phyloP scores from a whole-genome alignment of 2,329 filamentous ascomycete genomes.

The Curvularia hawaiiensis region DNA sequence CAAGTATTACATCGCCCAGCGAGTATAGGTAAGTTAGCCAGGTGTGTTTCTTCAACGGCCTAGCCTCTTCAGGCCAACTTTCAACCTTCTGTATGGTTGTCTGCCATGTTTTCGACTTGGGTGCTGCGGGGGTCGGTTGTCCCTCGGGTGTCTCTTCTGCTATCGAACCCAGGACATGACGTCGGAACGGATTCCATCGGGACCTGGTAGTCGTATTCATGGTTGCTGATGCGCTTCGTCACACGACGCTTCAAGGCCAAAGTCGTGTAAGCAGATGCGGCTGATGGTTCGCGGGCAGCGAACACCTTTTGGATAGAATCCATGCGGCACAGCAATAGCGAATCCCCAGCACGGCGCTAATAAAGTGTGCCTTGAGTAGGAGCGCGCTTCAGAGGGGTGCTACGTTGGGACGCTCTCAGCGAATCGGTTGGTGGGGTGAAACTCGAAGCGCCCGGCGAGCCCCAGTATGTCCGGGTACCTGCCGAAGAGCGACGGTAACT shows the following conservation, averaged over 20 bases:
- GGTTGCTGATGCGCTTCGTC: slow-evolving; percentile 16
- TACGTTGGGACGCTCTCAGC: slow-evolving; percentile 16
- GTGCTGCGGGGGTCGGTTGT: background rate
- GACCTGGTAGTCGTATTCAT: slow-evolving; percentile 20
- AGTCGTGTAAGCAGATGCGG: slow-evolving; percentile 13
- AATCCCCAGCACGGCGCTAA: slow-evolving; percentile 23
- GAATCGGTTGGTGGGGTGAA: slow-evolving; percentile 33
- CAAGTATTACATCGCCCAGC: slow-evolving; percentile 36
- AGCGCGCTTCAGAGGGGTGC: slow-evolving; percentile 30
- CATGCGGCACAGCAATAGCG: slow-evolving; percentile 33
- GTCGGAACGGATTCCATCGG: slow-evolving; percentile 21
- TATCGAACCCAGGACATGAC: slow-evolving; percentile 8
- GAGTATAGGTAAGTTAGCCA: slow-evolving; percentile 31
- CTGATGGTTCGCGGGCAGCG: slow-evolving; percentile 32
- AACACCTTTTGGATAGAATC: slow-evolving; percentile 27
- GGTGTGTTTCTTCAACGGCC: slow-evolving; percentile 27
- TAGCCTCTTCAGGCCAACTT: slow-evolving; percentile 41
- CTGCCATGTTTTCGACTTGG: slow-evolving; percentile 32
- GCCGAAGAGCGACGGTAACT: slow-evolving; percentile 1
- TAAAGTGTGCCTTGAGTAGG: slow-evolving; percentile 12
- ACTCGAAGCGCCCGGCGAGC: slow-evolving; percentile 31
- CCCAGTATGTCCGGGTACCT: slow-evolving; percentile 6
- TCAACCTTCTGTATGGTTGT: slow-evolving; percentile 28
- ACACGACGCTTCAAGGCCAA: slow-evolving; percentile 10
- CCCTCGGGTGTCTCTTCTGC: slow-evolving; percentile 6